Evolutionary conservation across 257 asterid genomes (phyloP), one percentile per base, ranked within the genome.

Genomic region (Coffea eugenioides): DNA sequence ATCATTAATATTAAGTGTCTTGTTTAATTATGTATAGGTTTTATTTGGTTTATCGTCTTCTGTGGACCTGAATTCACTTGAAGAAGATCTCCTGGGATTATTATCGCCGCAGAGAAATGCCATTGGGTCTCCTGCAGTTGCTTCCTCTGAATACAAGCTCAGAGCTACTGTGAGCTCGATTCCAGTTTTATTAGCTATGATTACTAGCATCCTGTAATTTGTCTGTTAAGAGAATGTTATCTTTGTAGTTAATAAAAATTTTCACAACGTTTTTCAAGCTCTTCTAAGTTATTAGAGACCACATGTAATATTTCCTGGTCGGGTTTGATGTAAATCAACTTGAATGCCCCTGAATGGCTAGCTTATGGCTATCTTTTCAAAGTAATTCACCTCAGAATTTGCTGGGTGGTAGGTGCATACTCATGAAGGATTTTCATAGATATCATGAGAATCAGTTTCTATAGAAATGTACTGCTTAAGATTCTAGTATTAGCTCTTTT

Each of bases 1-100:
- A 23, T 27, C 13, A 0, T 74, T 31, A 23, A 67, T 70, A n/a
- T 9, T 61, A 8, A 9, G 39, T 57, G 49, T 13, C 6, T 25
- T 46, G 49, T 46, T 12, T 13, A 5, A 10, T 34, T 14, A 12
- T 45, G 3, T 82, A 27, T 83, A 96, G 99, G 96, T 96, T 78
- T 92, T 96, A 27, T 94, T 96, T 90, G 99, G 98, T 69, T 97
- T 96, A 69, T 84, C 97, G 8, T 86, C 87, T 54, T 69, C 84
- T 49, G 97, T 88, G 51, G 84, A 94, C 88, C 81, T 96, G 85
- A 85, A 90, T 84, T 84, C 93, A 25, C 90, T 96, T 9, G 93
- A 94, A 88, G 84, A 88, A 76, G 98, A 96, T 82, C 85, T 96
- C 43, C 70, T 84, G 75, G 81, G 91, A 41, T 80, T 91, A 87